Base-by-base conservation (phyloP, 139 green algal genomes). In the Medakamo hakoo region DNA sequence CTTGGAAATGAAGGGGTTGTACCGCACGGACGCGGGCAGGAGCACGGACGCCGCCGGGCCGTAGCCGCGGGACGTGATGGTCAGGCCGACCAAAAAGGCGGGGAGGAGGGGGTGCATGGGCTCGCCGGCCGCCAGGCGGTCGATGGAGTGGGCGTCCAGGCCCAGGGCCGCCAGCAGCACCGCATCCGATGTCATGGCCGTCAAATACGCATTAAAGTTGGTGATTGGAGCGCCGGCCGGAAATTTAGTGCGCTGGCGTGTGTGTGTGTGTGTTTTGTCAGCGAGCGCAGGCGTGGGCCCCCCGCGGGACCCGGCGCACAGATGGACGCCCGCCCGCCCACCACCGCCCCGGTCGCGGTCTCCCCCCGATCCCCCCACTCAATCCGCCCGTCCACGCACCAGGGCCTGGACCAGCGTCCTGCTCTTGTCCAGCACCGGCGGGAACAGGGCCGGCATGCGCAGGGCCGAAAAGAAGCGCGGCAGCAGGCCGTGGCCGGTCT, bases 181-280 rank as follows among this genome's bases (percentile, higher is more conserved):
- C 0, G 66, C 66, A 49, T 71, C 66, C 19, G 60, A 49, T 26
- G 66, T 71, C 66, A 71, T 71, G 29, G 49, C 60, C 23, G 66
- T 66, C n/a, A 71, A 48, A 59, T 59, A 71, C 2, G n/a, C 21
- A n/a, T 66, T 49, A 57, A 70, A 70, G n/a, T n/a, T n/a, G n/a
- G n/a, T n/a, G n/a, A n/a, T n/a, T n/a, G n/a, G n/a, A n/a, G n/a
- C n/a, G n/a, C n/a, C n/a, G 27, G 40, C 29, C 25, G 49, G 65
- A 26, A 59, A 65, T 28, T 70, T 70, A n/a, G n/a, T n/a, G n/a
- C n/a, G n/a, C n/a, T n/a, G n/a, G n/a, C n/a, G n/a, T n/a, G n/a
- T n/a, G n/a, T n/a, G n/a, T n/a, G n/a, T n/a, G n/a, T n/a, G n/a
- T n/a, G n/a, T n/a, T n/a, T n/a, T n/a, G n/a, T n/a, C n/a, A n/a